phyloP scores from a whole-genome alignment of 2,329 filamentous ascomycete species.

The Metarhizium anisopliae region DNA sequence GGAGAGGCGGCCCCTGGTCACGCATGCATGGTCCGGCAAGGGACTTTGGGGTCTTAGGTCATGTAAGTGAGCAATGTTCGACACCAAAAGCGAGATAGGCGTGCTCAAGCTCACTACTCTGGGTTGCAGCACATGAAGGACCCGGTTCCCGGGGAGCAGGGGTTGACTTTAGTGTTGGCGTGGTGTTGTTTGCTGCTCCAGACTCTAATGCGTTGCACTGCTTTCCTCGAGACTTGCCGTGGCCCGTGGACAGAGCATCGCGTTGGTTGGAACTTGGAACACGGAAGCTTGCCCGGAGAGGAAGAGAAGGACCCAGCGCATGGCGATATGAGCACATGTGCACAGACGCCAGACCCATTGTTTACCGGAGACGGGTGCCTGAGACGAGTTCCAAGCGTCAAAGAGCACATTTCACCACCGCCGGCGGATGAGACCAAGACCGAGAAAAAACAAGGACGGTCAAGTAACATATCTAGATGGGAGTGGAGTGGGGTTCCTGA shows the following conservation, averaged over 20 bases:
- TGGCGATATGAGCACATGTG: background rate
- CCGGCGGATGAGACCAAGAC: background rate
- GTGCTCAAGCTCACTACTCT: background rate
- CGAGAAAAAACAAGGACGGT: background rate
- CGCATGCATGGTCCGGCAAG: background rate
- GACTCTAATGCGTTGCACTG: background rate
- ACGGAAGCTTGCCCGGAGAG: background rate
- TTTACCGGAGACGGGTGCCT: background rate
- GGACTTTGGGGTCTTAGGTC: background rate
- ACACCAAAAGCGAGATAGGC: background rate
- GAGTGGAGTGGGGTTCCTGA: background rate
- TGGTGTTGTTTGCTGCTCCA: background rate
- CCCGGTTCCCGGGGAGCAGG: background rate
- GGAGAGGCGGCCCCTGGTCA: background rate
- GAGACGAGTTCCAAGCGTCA: background rate
- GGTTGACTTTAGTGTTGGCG: background rate
- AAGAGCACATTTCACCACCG: background rate
- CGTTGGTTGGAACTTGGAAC: too few species aligned
- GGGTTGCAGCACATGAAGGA: background rate
- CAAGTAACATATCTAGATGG: background rate
- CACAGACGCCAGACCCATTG: background rate
- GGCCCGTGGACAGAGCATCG: background rate
- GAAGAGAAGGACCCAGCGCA: background rate
- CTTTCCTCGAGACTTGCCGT: background rate
- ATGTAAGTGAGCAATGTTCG: background rate